Percentiles rank a stretch among this genome's conserved stretches.
These are phyloP conservation scores for Xylaria sp. DNA, from an alignment of 2,329 filamentous ascomycete genomes.

Conservation along the genomic window DNA sequence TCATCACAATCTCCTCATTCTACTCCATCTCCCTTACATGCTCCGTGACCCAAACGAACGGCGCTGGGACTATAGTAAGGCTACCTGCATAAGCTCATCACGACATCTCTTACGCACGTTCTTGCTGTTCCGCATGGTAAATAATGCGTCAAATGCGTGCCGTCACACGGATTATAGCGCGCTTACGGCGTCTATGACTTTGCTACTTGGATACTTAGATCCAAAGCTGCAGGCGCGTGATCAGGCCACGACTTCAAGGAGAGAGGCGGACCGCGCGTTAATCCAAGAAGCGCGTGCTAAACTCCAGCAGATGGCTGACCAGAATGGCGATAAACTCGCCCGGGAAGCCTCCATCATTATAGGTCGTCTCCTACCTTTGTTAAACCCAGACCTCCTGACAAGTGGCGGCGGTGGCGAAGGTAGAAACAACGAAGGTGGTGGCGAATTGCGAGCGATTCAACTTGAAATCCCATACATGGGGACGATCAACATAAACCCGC, in stretches of 20 bases:
- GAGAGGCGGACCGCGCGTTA: constrained; percentile 52
- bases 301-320: constrained; percentile 53
- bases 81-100: constrained; percentile 60
- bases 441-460: constrained; percentile 46
- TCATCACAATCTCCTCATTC: constrained; percentile 61
- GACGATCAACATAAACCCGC: constrained; percentile 56
- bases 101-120: constrained; percentile 62
- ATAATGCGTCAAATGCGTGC: constrained; percentile 54
- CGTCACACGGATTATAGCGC: constrained; percentile 64
- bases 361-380: constrained; percentile 55
- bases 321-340: constrained; percentile 55
- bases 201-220: constrained; percentile 62
- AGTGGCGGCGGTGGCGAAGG: constrained; percentile 25
- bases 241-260: constrained; percentile 37
- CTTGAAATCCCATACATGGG: constrained; percentile 60
- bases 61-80: constrained; percentile 60
- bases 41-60: constrained; percentile 54
- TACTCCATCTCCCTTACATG: constrained; percentile 66
- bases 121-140: constrained; percentile 56
- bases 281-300: constrained; percentile 52
- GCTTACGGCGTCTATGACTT: constrained; percentile 61
- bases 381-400: constrained; percentile 35
- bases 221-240: constrained; percentile 44
- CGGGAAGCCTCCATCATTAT: constrained; percentile 57
- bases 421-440: constrained; percentile 20